These are phyloP conservation scores for Gynochthodes officinalis DNA, from an alignment of 257 asterid genomes.

Conservation along the genomic window DNA sequence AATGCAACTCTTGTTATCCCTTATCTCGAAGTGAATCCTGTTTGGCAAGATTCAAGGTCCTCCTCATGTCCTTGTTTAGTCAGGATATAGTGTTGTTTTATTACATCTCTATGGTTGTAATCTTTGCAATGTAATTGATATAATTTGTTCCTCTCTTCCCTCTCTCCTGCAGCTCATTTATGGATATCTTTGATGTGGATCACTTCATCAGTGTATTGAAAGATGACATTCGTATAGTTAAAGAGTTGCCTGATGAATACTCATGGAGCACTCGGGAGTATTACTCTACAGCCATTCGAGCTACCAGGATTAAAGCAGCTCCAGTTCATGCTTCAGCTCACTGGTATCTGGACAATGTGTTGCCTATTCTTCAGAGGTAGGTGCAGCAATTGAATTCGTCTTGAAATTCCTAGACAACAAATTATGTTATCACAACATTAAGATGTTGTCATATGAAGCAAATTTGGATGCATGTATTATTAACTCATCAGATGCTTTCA, in stretches of 20 bases:
- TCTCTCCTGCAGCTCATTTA: constrained; percentile 60
- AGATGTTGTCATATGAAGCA: neutral
- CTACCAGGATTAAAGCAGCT: constrained; percentile 85
- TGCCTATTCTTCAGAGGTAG: constrained; percentile 75
- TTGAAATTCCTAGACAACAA: constrained; percentile 1
- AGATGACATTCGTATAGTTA: constrained; percentile 72
- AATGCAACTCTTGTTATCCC: constrained; percentile 98
- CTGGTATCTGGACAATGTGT: constrained; percentile 89
- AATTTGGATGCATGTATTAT: neutral
- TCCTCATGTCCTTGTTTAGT: constrained; percentile 16
- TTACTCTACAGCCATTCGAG: constrained; percentile 84
- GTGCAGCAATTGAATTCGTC: constrained; percentile 14
- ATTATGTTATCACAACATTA: neutral
- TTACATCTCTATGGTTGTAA: constrained; percentile 3
- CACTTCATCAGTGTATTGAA: constrained; percentile 85
- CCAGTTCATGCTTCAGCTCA: constrained; percentile 95
- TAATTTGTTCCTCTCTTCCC: neutral
- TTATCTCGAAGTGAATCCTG: constrained; percentile 87
- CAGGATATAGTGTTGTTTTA: neutral
- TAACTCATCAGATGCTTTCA: neutral
- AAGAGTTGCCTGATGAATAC: constrained; percentile 81
- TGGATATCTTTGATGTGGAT: constrained; percentile 93
- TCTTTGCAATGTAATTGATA: neutral
- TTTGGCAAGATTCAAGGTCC: constrained; percentile 98
- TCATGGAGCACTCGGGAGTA: constrained; percentile 98